phyloP scores from a whole-genome alignment of 768 basidiomycete genomes.

The Trametes coccinea region DNA sequence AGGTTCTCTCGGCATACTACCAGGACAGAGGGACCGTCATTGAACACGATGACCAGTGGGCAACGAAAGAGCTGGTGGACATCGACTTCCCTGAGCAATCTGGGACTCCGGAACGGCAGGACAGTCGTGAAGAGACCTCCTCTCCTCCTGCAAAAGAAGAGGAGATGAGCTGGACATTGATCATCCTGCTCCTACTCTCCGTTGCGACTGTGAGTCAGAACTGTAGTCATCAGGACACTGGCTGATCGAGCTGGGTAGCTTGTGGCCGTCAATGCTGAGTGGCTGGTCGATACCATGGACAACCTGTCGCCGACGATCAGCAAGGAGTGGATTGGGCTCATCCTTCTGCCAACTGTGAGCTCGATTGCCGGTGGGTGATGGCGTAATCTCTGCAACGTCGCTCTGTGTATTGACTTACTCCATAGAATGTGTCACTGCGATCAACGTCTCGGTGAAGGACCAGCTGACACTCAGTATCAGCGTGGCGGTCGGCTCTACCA shows the following conservation, averaged over 20 bases:
- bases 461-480: conserved; percentile 82
- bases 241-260: conserved; percentile 34
- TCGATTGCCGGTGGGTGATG: conserved; percentile 66
- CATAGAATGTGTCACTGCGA: conserved; percentile 83
- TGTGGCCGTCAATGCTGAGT: conserved; percentile 65
- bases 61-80: conserved; percentile 37
- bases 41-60: conserved; percentile 16
- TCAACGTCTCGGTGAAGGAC: conserved; percentile 85
- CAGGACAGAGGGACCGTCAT: conserved; percentile 7
- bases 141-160: conserved; percentile 31
- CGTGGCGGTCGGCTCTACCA: conserved; percentile 79
- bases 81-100: neutral
- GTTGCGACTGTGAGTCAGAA: conserved; percentile 60
- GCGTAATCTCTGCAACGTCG: neutral
- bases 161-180: conserved; percentile 59
- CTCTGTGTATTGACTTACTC: neutral
- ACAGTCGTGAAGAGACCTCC: neutral
- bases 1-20: conserved; percentile 24
- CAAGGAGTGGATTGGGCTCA: conserved; percentile 88
- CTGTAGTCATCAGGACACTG: neutral
- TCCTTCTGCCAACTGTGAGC: conserved; percentile 83
- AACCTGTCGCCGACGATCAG: conserved; percentile 67
- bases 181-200: conserved; percentile 50
- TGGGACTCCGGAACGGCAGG: neutral
- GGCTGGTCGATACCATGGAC: conserved; percentile 83